Evolutionary conservation across 257 asterid genomes (phyloP).

Genomic region (Eustoma russellianum): DNA sequence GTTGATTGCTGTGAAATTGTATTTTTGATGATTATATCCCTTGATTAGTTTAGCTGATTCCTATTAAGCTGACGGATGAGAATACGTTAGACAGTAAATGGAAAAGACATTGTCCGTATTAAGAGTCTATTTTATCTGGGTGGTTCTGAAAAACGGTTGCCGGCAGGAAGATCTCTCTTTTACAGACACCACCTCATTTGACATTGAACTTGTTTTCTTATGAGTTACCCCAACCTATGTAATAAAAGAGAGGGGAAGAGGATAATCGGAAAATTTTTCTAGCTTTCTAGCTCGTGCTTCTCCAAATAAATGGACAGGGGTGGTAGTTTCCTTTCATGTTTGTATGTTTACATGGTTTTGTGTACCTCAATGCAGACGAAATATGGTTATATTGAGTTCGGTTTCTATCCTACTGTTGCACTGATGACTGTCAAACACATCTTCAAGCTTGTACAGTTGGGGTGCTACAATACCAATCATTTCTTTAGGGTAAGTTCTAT

Average conservation of each 20-base stretch:
- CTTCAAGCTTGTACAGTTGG: constrained; percentile 87
- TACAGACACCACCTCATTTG: background rate
- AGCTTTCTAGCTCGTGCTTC: background rate
- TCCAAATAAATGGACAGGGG: no score
- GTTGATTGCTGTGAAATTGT: no score
- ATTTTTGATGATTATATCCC: no score
- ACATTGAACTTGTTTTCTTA: background rate
- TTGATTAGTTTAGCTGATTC: no score
- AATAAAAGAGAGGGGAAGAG: background rate
- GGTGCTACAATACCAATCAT: constrained; percentile 88
- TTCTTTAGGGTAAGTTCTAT: constrained; percentile 66
- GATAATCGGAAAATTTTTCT: background rate
- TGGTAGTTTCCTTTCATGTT: background rate
- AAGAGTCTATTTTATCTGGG: no score
- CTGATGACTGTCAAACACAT: constrained; percentile 87
- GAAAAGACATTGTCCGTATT: no score
- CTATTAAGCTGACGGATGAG: no score
- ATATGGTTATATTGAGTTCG: constrained; percentile 35
- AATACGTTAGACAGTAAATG: no score
- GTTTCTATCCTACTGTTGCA: constrained; percentile 29
- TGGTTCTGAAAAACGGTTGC: no score
- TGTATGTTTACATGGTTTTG: constrained; percentile 4
- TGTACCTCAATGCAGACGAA: constrained; percentile 23
- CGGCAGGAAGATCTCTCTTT: background rate
- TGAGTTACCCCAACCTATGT: background rate